These are phyloP conservation scores for Talinum fruticosum DNA, from an alignment of 148 eudicot genomes.

Conservation along the genomic window DNA sequence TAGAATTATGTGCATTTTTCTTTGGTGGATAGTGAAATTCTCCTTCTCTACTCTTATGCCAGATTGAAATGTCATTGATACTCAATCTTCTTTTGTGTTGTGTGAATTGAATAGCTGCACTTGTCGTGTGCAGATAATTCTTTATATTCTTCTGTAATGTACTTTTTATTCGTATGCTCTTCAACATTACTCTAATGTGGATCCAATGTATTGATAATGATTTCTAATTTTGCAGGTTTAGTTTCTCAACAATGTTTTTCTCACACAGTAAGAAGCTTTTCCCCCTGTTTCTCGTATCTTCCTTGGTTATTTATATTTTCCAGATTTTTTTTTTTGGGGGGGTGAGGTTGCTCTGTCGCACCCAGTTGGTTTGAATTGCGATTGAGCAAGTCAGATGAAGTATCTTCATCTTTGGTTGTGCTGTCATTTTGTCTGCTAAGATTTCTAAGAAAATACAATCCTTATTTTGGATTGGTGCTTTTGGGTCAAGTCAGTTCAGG, in stretches of 20 bases:
- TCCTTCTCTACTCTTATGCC: neutral
- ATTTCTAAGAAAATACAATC: neutral
- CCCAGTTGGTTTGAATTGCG: neutral
- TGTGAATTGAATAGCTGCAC: neutral
- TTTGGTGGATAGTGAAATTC: neutral
- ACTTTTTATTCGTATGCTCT: neutral
- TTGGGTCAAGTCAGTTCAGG: neutral
- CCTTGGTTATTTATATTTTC: conserved; percentile 14
- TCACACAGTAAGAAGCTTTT: conserved; percentile 68
- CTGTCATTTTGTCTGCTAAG: neutral
- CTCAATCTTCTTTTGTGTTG: neutral
- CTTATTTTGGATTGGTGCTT: neutral
- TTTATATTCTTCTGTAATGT: neutral
- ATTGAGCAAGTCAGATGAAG: neutral
- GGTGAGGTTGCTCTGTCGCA: no score
- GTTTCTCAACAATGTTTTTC: conserved; percentile 93
- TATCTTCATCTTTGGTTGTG: neutral
- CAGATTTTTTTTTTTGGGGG: neutral
- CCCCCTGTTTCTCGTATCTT: conserved; percentile 14
- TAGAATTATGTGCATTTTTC: no score
- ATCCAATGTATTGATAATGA: neutral
- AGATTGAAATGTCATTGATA: neutral
- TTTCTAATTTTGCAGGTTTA: conserved; percentile 69
- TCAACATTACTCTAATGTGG: neutral
- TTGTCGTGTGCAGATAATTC: neutral